Base-by-base conservation (phyloP, 2,329 filamentous ascomycete genomes). In the Thelonectria rubi region DNA sequence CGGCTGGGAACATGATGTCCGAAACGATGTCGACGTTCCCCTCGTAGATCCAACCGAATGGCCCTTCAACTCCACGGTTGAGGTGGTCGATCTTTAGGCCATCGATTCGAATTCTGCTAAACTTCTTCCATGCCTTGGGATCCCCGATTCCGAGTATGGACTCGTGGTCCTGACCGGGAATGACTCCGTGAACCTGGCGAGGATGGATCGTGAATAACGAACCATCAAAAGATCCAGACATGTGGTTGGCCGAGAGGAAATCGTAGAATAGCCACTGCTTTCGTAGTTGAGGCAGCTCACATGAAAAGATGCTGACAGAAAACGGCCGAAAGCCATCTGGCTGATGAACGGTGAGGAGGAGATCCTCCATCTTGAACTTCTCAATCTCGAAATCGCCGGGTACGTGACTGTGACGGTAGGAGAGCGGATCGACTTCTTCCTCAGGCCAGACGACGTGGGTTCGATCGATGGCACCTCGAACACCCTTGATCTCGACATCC, bases 241-340 rank as follows among this genome's bases (percentile, higher is more conserved):
- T 97, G 76, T 95, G 94, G 73, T 92, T 97, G 17, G 95, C 95
- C 0, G 92, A 95, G 26, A 99, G 80, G 69, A 99, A 96, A 76
- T 99, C 95, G 80, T 99, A 99, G 76, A 98, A 97, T 0, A 99
- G 84, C 91, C 93, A 99, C 72, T 97, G 94, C 74, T 97, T 98
- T 54, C 95, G 88, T 48, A 99, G 81, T 71, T 95, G 91, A 1
- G 95, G 94, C 40, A 99, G 85, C 73, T 98, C 94, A 76, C 94
- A 97, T 7, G 93, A 95, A 80, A 92, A 99, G 64, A 99, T 96
- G 80, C 94, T 97, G 67, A 97, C 89, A 0, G 93, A 90, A 76
- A 97, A 99, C 0, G 95, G 95, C n/a, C 95, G 87, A 81, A 99
- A 98, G 51, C 88, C 89, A 57, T 88, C 85, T 0, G 95, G 94